Evolutionary conservation across 2,329 filamentous ascomycete genomes (phyloP).

Genomic region (Xylariales sp.): DNA sequence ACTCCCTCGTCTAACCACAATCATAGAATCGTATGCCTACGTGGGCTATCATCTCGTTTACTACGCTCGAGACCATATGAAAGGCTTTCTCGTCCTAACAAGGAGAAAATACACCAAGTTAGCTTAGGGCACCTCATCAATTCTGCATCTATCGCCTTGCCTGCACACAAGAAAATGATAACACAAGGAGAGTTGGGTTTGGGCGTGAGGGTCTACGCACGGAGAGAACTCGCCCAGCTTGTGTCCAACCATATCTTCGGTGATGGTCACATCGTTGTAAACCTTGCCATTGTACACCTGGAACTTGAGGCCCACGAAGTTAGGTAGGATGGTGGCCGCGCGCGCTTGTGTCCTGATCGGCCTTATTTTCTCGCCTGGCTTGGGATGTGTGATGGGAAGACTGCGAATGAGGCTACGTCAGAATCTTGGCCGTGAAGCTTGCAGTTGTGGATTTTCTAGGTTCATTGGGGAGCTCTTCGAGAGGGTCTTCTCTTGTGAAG

Average conservation of each 20-base stretch:
- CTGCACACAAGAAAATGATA: neutral
- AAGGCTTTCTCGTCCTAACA: conserved; percentile 67
- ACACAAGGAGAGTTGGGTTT: neutral
- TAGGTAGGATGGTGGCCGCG: conserved; percentile 88
- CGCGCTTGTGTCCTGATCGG: conserved; percentile 90
- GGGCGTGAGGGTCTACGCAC: conserved; percentile 64
- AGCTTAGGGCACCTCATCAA: conserved; percentile 2
- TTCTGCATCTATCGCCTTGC: neutral
- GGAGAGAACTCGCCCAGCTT: conserved; percentile 92
- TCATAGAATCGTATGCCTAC: conserved; percentile 1
- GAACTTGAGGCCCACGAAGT: conserved; percentile 90
- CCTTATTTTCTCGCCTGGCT: conserved; percentile 70
- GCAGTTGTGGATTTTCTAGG: neutral
- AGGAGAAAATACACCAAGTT: conserved; percentile 1
- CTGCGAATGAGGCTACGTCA: conserved; percentile 49
- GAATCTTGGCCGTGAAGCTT: conserved; percentile 17
- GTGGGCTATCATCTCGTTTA: conserved; percentile 26
- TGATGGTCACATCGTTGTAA: conserved; percentile 84
- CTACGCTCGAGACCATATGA: conserved; percentile 61
- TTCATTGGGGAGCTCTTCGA: neutral
- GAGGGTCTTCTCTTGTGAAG: neutral
- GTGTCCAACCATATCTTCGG: conserved; percentile 95
- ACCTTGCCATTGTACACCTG: conserved; percentile 92
- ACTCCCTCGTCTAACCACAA: conserved; percentile 26
- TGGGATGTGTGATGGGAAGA: conserved; percentile 72